Conservation (phyloP, 108 stramenopile species). For the Epipyxis sp. region DNA sequence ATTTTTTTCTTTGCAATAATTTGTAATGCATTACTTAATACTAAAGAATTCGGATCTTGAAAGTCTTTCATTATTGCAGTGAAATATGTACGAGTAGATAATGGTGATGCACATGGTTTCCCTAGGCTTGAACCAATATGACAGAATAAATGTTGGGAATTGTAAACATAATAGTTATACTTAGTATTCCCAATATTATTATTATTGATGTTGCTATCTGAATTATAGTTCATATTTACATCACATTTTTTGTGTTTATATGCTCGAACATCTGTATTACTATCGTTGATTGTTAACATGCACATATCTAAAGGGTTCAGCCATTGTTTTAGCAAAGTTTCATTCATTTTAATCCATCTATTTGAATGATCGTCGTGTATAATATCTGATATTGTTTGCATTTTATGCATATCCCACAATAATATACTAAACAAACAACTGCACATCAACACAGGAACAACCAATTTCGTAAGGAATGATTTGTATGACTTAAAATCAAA, state of each 20-base stretch:
- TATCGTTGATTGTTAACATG: background rate
- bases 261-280: background rate
- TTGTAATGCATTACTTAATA: background rate
- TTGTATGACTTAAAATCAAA: too few relatives aligned
- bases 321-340: background rate
- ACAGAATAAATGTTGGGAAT: conserved; percentile 14
- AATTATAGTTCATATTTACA: background rate
- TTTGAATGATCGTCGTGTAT: conserved; percentile 5
- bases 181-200: background rate
- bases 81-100: background rate
- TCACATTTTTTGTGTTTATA: background rate
- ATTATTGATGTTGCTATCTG: background rate
- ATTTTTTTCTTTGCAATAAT: background rate
- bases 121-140: conserved; percentile 11
- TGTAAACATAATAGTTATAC: too few relatives aligned
- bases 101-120: conserved; percentile 6
- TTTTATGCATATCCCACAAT: conserved; percentile 6
- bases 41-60: background rate
- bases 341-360: conserved; percentile 7
- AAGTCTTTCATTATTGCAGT: background rate
- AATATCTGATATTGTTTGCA: background rate
- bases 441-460: background rate
- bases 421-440: background rate
- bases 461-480: too few relatives aligned
- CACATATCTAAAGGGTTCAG: background rate